A percentile compares a stretch with the other conserved stretches of the same genome.
Evolutionary conservation across 2,329 filamentous ascomycete species (phyloP).

Genomic region (Plectosphaerella plurivora): DNA sequence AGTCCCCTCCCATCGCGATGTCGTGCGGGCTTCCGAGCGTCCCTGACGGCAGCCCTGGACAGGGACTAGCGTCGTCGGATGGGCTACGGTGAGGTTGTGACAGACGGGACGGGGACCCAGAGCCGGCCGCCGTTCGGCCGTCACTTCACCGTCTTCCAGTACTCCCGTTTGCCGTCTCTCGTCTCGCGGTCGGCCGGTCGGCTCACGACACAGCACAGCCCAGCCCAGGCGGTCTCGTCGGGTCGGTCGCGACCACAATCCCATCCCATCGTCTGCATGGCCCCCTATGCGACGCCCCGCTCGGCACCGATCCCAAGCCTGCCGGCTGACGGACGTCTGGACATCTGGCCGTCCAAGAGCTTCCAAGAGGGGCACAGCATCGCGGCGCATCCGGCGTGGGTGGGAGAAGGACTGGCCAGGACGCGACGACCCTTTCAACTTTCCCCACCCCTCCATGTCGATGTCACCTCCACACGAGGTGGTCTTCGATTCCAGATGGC

Average conservation of each 20-base stretch:
- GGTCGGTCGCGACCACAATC: not conserved
- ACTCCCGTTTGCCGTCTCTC: not conserved
- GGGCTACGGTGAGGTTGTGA: too few relatives aligned
- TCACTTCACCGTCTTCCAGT: not conserved
- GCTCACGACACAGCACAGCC: not conserved
- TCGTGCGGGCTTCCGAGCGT: not conserved
- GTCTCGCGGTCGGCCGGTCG: not conserved
- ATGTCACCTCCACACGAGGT: not conserved
- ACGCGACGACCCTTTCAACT: not conserved
- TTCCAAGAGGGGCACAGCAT: not conserved
- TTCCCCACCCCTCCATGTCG: not conserved
- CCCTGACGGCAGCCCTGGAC: not conserved
- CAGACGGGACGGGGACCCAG: too few relatives aligned
- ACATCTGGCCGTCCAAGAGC: not conserved
- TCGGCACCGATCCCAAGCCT: not conserved
- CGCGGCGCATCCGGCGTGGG: not conserved
- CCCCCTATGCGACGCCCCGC: not conserved
- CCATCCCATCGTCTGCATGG: not conserved
- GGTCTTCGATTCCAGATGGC: not conserved
- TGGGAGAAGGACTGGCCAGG: not conserved
- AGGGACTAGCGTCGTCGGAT: not conserved
- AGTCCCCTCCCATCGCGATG: not conserved
- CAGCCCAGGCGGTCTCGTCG: not conserved
- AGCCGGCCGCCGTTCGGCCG: not conserved
- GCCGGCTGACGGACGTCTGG: not conserved